These are phyloP conservation scores for Picea mariana DNA, from an alignment of 83 land plant genomes.

Conservation along the genomic window DNA sequence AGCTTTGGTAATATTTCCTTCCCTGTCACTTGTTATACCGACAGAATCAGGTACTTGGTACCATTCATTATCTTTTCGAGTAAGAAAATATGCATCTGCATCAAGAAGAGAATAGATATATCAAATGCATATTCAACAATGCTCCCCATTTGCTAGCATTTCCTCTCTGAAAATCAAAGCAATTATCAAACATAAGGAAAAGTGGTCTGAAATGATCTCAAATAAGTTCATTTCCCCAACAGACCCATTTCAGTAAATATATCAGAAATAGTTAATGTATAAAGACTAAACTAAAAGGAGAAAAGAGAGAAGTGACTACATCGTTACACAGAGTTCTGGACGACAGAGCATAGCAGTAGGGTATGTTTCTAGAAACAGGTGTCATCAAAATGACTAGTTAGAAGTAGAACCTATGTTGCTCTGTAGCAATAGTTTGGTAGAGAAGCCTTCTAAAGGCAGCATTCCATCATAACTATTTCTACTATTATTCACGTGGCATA, in stretches of 20 bases:
- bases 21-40: neutral
- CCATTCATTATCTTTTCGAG: slow-evolving; percentile 83
- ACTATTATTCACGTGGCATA: too few species aligned
- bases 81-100: slow-evolving; percentile 91
- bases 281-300: neutral
- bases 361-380: too few species aligned
- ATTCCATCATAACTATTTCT: too few species aligned
- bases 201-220: neutral
- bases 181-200: neutral
- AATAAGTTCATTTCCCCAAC: neutral
- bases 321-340: neutral
- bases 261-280: neutral
- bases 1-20: neutral
- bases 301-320: neutral
- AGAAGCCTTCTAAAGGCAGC: neutral
- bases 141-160: neutral
- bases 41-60: slow-evolving; percentile 44
- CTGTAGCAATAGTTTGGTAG: neutral
- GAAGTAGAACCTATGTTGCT: neutral
- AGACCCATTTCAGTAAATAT: neutral
- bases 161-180: too few species aligned
- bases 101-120: slow-evolving; percentile 1
- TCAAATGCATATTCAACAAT: neutral
- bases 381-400: slow-evolving; percentile 1
- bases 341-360: neutral